These are phyloP conservation scores for Tylopilus felleus DNA, from an alignment of 768 basidiomycete genomes.

Conservation along the genomic window DNA sequence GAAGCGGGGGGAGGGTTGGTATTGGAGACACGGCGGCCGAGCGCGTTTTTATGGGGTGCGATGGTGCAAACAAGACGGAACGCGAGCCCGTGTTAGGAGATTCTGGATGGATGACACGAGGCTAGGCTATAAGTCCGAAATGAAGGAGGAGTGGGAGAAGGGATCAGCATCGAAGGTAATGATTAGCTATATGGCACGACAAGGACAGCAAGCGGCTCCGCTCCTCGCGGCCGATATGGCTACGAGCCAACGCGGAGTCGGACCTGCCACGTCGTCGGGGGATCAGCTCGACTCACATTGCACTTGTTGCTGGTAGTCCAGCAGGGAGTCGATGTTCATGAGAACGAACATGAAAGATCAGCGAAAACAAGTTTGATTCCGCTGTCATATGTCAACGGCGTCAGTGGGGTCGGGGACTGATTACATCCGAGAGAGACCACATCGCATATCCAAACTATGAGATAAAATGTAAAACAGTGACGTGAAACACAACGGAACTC, in stretches of 20 bases:
- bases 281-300: conserved; percentile 20
- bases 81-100: conserved; percentile 29
- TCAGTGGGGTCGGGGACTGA: conserved; percentile 16
- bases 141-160: conserved; percentile 33
- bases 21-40: conserved; percentile 17
- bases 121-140: conserved; percentile 36
- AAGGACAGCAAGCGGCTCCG: conserved; percentile 29
- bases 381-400: conserved; percentile 26
- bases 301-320: conserved; percentile 14
- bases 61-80: conserved; percentile 30
- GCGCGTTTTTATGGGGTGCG: conserved; percentile 30
- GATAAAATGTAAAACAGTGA: conserved; percentile 29
- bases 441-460: conserved; percentile 34
- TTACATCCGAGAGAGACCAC: conserved; percentile 13
- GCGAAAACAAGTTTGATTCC: conserved; percentile 24
- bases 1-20: conserved; percentile 44
- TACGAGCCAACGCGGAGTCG: conserved; percentile 2
- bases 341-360: conserved; percentile 26
- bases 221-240: conserved; percentile 20
- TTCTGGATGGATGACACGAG: conserved; percentile 31
- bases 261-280: conserved; percentile 6
- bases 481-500: conserved; percentile 4
- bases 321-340: conserved; percentile 16
- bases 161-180: conserved; percentile 35
- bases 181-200: conserved; percentile 31